phyloP scores from a whole-genome alignment of 164 flowering plant genomes.

The Chimonanthus salicifolius region DNA sequence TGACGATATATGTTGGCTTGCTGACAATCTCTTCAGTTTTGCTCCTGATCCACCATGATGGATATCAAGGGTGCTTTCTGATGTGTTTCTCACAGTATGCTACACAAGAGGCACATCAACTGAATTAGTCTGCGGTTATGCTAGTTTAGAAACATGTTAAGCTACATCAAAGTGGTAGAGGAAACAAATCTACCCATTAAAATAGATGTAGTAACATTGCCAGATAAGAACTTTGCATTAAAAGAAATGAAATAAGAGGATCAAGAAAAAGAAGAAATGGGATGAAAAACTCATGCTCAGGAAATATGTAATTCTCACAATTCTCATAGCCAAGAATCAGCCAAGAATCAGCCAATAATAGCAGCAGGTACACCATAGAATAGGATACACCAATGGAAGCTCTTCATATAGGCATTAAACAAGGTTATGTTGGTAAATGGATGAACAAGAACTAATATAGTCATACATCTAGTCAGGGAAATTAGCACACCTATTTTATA shows the following conservation, averaged over 20 bases:
- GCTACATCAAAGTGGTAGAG: neutral
- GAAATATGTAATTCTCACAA: neutral
- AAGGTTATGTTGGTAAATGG: too few species aligned
- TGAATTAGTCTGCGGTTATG: neutral
- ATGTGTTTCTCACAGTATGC: conserved; percentile 32
- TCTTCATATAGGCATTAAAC: too few species aligned
- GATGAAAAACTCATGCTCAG: neutral
- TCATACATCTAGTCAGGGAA: too few species aligned
- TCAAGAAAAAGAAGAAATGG: neutral
- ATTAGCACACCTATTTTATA: too few species aligned
- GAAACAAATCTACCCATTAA: neutral
- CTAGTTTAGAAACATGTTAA: neutral
- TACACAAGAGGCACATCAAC: conserved; percentile 18
- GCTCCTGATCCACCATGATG: conserved; percentile 62
- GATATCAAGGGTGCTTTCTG: conserved; percentile 27
- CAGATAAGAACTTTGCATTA: neutral
- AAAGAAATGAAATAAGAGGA: too few species aligned
- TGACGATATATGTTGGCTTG: conserved; percentile 21
- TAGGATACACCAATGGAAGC: too few species aligned
- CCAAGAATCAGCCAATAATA: too few species aligned
- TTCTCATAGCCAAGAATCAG: neutral
- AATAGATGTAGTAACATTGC: neutral
- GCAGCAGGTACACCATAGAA: too few species aligned
- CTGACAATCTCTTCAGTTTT: conserved; percentile 65
- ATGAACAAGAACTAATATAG: too few species aligned